Conservation (phyloP, 2,329 filamentous ascomycete species). For the Cladosporium cucumerinum region DNA sequence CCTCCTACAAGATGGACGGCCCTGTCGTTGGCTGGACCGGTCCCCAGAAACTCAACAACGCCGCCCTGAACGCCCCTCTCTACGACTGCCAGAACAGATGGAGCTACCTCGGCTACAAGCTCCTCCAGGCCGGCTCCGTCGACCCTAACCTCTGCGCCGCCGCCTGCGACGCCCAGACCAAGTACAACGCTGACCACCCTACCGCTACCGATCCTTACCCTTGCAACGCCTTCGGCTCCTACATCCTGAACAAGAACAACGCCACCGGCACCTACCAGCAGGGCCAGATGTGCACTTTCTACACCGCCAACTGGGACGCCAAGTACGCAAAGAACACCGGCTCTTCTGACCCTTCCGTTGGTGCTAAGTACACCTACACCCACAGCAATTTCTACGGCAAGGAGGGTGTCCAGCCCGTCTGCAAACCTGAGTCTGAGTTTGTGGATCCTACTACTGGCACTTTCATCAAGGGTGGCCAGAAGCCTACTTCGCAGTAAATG, state of each 20-base stretch:
- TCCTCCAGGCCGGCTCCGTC: constrained; percentile 30
- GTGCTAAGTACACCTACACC: not conserved
- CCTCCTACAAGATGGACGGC: constrained; percentile 23
- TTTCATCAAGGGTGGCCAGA: not conserved
- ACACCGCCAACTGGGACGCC: constrained; percentile 9
- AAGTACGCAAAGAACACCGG: constrained; percentile 2
- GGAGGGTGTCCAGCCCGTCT: not conserved
- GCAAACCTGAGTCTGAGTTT: not conserved
- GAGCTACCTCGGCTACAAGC: constrained; percentile 28
- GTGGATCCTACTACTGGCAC: not conserved
- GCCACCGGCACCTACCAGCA: constrained; percentile 11
- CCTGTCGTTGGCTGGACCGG: constrained; percentile 14
- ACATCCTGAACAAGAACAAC: constrained; percentile 13
- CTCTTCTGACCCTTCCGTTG: not conserved
- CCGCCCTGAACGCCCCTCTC: constrained; percentile 7
- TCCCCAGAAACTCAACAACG: not conserved
- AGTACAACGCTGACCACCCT: not conserved
- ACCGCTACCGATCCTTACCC: not conserved
- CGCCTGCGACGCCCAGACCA: constrained; percentile 24
- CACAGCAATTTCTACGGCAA: constrained; percentile 10
- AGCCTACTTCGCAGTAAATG: not conserved
- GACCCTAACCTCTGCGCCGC: constrained; percentile 32
- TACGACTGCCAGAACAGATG: constrained; percentile 23
- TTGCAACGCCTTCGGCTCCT: constrained; percentile 15
- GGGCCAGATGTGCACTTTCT: constrained; percentile 14